phyloP scores from a whole-genome alignment of 352 stramenopile species.

The Globisporangium okanoganense region DNA sequence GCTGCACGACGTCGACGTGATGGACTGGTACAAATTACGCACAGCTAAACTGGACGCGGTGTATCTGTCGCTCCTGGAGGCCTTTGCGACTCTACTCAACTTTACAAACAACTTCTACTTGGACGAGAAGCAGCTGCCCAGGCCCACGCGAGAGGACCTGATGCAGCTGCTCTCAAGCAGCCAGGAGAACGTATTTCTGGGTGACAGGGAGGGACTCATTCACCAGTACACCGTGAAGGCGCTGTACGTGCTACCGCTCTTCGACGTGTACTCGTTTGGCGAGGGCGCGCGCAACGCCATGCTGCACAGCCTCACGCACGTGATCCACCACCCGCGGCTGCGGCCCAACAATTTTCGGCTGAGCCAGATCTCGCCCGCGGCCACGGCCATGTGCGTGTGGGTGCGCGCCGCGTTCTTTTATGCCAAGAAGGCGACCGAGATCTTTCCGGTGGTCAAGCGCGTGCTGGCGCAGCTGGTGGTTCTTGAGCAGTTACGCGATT shows the following conservation, averaged over 20 bases:
- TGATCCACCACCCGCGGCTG: slow-evolving; percentile 72
- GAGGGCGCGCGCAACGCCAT: slow-evolving; percentile 57
- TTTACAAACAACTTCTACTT: slow-evolving; percentile 73
- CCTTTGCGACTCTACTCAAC: slow-evolving; percentile 62
- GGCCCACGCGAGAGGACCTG: slow-evolving; percentile 54
- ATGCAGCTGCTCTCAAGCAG: slow-evolving; percentile 66
- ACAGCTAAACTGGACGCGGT: slow-evolving; percentile 54
- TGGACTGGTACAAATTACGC: slow-evolving; percentile 77
- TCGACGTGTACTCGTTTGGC: slow-evolving; percentile 77
- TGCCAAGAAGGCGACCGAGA: slow-evolving; percentile 60
- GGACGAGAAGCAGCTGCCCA: slow-evolving; percentile 28
- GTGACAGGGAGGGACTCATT: slow-evolving; percentile 75
- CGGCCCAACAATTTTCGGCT: slow-evolving; percentile 62
- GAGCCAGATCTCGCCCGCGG: slow-evolving; percentile 54
- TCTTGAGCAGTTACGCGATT: slow-evolving; percentile 41
- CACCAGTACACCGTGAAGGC: slow-evolving; percentile 77
- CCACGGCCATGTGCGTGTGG: slow-evolving; percentile 60
- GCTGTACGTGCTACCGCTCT: slow-evolving; percentile 73
- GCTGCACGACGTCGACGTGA: slow-evolving; percentile 42
- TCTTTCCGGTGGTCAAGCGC: slow-evolving; percentile 55
- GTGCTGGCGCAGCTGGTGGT: slow-evolving; percentile 52
- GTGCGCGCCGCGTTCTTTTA: slow-evolving; percentile 74
- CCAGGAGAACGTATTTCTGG: slow-evolving; percentile 78
- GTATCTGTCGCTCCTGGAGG: slow-evolving; percentile 59
- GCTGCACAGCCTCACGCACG: slow-evolving; percentile 54